Evolutionary conservation across 768 basidiomycete species (phyloP), one percentile per base, ranked within the genome.

Genomic region (Leccinum uliginosum): DNA sequence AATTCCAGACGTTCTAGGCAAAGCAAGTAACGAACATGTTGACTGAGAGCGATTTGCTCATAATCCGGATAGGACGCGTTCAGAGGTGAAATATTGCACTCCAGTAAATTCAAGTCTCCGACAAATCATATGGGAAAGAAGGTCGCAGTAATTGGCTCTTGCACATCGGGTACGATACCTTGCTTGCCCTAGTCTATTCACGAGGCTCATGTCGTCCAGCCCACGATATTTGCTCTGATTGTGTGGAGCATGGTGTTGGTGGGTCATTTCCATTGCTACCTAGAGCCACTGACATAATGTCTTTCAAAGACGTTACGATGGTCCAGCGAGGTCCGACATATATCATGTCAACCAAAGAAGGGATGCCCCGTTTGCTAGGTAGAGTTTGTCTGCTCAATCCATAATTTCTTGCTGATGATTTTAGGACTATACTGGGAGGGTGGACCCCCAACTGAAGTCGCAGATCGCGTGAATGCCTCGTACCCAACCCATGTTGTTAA

Each of bases 61-160:
- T 59, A 57, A 44, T 10, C 8, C 21, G 23, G 51, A 11, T 57
- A 83, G 80, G 79, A 83, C 21, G 74, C 72, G 6, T 89, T 86
- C 75, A 80, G 83, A 60, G 89, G 89, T 8, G 72, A 80, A 51
- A 68, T 84, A 4, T 60, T 83, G 15, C 89, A 91, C 66, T 87
- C 86, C 1, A 75, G 69, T 6, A 65, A 77, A 26, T 83, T 88
- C 67, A 76, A 78, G 40, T 73, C 67, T n/a, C 84, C 84, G 0
- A 69, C 73, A 11, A 82, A 83, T 40, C 83, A 84, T 61, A 46
- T 66, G 1, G 88, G 86, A 14, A 89, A 89, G 73, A 90, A 84
- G 64, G 86, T 88, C 0, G 75, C 84, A 4, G 82, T 91, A 2
- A 72, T 90, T 4, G 88, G 88, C 2, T 77, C 86, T 14, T 83